Base-by-base conservation (phyloP, 495 filamentous ascomycete species). In the Neurospora hispaniola region DNA sequence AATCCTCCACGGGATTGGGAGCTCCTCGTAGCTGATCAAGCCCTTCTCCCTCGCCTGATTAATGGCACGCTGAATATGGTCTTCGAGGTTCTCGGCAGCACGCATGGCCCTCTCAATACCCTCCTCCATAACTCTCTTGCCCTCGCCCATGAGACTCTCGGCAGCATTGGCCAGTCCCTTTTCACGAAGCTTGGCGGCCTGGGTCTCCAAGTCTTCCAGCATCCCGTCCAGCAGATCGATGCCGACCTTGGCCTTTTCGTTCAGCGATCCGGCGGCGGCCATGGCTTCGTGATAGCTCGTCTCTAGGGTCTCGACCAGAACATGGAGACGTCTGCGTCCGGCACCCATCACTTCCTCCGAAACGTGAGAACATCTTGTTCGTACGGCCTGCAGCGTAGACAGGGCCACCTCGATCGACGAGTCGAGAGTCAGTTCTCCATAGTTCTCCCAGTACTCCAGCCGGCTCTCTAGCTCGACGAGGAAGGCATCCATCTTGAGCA, bases 301-400 rank as follows among this genome's bases (percentile, higher is more conserved):
- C 79, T 99, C 96, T n/a, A 99, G 85, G 3, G 93, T 97, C 73
- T 98, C 96, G 20, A 99, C 93, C 80, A 98, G 88, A 62, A 97
- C 89, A 75, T 91, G 90, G 46, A 97, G 92, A 68, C 93, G 88
- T 74, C 92, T 89, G 71, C 91, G 90, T 38, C 96, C 94, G 62
- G 93, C 92, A 40, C 92, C 96, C 79, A 98, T 91, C 46, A 97
- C 86, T 74, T 94, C 94, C 72, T 92, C 94, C 9, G 94, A 96
- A n/a, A 94, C 93, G 72, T 94, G 88, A 8, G 92, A 93, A 80
- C 96, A 99, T 74, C 92, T 90, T 74, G 92, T 89, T 72, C 93
- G 88, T 4, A 99, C 94, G 16, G 94, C 92, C 77, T 95, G 92
- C 16, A 99, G 83, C 0, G 94, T 96, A 6, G 89, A 83, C 79